Percentiles rank a stretch among this genome's conserved stretches.
Evolutionary conservation across 345 rosid genomes (phyloP).

Genomic region (Clausena lansium): DNA sequence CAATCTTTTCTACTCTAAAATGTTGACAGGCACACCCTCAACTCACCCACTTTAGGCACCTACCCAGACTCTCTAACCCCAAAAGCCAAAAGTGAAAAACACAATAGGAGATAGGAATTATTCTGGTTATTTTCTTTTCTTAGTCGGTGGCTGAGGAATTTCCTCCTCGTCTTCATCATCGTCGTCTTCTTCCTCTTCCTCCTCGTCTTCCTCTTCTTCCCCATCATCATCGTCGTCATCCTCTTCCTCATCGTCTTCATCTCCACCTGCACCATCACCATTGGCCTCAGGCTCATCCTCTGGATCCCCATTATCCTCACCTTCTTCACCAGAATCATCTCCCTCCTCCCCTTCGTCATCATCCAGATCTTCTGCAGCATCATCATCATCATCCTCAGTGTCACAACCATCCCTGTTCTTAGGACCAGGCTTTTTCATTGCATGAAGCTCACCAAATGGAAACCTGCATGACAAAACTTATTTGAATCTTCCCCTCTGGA

Average conservation of each 20-base stretch:
- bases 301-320: conserved; percentile 37
- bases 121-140: conserved; percentile 44
- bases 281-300: conserved; percentile 49
- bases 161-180: conserved; percentile 44
- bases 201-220: conserved; percentile 17
- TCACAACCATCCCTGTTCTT: conserved; percentile 49
- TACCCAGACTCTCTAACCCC: conserved; percentile 7
- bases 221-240: conserved; percentile 35
- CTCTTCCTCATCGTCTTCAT: conserved; percentile 37
- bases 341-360: conserved; percentile 43
- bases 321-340: conserved; percentile 36
- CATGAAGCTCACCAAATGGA: conserved; percentile 36
- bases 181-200: conserved; percentile 32
- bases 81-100: background rate
- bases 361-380: conserved; percentile 38
- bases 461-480: conserved; percentile 34
- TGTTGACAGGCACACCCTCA: conserved; percentile 6
- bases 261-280: conserved; percentile 40
- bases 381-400: conserved; percentile 48
- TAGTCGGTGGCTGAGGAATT: conserved; percentile 53
- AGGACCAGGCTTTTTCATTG: conserved; percentile 35
- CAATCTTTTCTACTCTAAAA: conserved; percentile 16
- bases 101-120: background rate
- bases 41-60: conserved; percentile 14
- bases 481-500: conserved; percentile 3